Base-by-base conservation (phyloP, 83 land plant genomes). In the Thuja plicata region DNA sequence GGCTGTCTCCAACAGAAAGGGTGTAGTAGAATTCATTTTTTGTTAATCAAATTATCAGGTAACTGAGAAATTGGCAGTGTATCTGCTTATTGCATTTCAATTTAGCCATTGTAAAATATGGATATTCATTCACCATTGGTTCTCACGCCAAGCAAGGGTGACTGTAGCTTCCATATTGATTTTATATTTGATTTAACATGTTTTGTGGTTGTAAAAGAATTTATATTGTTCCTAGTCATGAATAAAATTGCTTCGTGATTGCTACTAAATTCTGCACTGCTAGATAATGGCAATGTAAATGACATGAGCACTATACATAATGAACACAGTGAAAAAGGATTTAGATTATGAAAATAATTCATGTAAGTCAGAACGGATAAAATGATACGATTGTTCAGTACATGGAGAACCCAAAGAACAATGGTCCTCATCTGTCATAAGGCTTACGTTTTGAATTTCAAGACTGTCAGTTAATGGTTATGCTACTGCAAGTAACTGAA, bases 1-100 rank as follows among this genome's bases (percentile, higher is more conserved):
- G 85, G 85, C 57, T 27, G 48, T 83, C 85, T 83, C n/a, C 57
- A 30, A 83, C 85, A n/a, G 85, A 46, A 21, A 48, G 16, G 34
- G 19, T 46, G 24, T 9, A 32, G 85, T 15, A 83, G 55, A 83
- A 48, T n/a, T 83, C 52, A 24, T 41, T 79, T 79, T 37, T 24
- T 40, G 5, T 40, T 3, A 43, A 43, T 43, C 45, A 43, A 43
- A 43, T 8, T 66, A 9, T 24, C 2, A 43, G 84, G 15, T 81
- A 41, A 81, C n/a, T 24, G 30, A 81, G 84, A 40, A 81, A n/a
- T 9, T 81, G 48, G 8, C 50, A 41, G 50, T 43, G 50, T 24
- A 81, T 81, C 48, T 27, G 84, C 50, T 40, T 40, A 45, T 81
- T 41, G 13, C 48, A 81, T 79, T 79, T 81, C 84, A 81, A 19